A percentile compares a stretch with the other conserved stretches of the same genome.
Evolutionary conservation across 2,329 filamentous ascomycete genomes (phyloP).

Genomic region (Coniochaeta prunicola): DNA sequence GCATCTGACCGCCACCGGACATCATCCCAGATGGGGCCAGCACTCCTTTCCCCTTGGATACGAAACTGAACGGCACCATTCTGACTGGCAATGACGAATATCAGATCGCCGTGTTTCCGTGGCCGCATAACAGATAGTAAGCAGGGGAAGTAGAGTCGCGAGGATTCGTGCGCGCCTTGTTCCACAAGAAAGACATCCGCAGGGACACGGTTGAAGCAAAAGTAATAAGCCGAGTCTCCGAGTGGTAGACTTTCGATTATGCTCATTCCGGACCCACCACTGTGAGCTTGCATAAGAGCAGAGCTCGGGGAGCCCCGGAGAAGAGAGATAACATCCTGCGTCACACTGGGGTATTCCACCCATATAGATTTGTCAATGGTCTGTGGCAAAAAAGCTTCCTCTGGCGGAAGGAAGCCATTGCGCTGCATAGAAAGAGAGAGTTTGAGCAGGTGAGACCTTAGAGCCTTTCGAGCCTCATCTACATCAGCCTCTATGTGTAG

Average conservation of each 20-base stretch:
- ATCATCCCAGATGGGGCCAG: slow-evolving; percentile 72
- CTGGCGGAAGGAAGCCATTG: slow-evolving; percentile 69
- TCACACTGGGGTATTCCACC: slow-evolving; percentile 68
- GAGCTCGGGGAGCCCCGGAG: slow-evolving; percentile 55
- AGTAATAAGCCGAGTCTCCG: slow-evolving; percentile 64
- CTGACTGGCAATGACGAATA: slow-evolving; percentile 72
- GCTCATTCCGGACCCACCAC: slow-evolving; percentile 37
- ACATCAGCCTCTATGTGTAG: slow-evolving; percentile 35
- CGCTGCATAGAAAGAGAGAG: slow-evolving; percentile 76
- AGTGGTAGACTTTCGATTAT: slow-evolving; percentile 67
- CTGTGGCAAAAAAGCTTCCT: slow-evolving; percentile 63
- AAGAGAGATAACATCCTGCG: slow-evolving; percentile 63
- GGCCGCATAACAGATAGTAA: slow-evolving; percentile 69
- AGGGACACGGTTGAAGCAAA: slow-evolving; percentile 73
- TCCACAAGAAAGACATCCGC: slow-evolving; percentile 71
- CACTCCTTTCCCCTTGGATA: slow-evolving; percentile 61
- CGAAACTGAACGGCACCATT: slow-evolving; percentile 68
- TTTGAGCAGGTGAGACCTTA: slow-evolving; percentile 62
- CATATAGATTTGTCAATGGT: slow-evolving; percentile 76
- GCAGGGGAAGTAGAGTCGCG: slow-evolving; percentile 64
- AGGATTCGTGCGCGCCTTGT: slow-evolving; percentile 54
- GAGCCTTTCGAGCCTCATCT: slow-evolving; percentile 44
- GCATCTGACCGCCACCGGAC: slow-evolving; percentile 69
- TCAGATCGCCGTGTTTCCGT: slow-evolving; percentile 60
- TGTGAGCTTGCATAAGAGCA: slow-evolving; percentile 39